Conservation (phyloP, 306 rosid genomes). For the Ziziphus jujuba region DNA sequence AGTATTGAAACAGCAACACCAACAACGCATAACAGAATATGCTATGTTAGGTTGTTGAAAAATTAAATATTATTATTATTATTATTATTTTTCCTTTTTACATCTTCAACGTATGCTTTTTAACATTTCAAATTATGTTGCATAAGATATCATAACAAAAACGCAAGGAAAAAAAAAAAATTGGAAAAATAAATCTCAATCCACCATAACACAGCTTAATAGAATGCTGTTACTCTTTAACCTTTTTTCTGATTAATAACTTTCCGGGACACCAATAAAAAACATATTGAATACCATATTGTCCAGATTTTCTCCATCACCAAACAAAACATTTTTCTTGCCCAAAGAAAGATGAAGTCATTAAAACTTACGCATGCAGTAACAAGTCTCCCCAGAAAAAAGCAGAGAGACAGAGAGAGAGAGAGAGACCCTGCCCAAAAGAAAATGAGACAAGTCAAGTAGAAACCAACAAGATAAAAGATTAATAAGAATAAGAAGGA, state of each 20-base stretch:
- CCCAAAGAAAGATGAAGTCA: background rate
- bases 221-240: background rate
- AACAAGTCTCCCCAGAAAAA: constrained; percentile 13
- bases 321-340: background rate
- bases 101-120: background rate
- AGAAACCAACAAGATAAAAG: background rate
- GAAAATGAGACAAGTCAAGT: background rate
- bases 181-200: too few species aligned
- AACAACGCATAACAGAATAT: background rate
- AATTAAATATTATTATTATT: too few species aligned
- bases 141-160: too few species aligned
- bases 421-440: constrained; percentile 6
- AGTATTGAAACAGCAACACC: background rate
- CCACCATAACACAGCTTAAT: too few species aligned
- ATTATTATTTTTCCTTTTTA: too few species aligned
- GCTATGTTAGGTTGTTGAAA: background rate
- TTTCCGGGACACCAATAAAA: background rate
- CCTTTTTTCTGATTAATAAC: background rate
- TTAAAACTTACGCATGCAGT: constrained; percentile 17
- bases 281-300: background rate
- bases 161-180: too few species aligned
- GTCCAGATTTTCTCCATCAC: constrained; percentile 10
- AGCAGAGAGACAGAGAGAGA: constrained; percentile 13
- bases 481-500: background rate
- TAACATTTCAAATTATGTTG: background rate